Percentiles rank a stretch among this genome's conserved stretches.
Evolutionary conservation across 1,139 yeast species (phyloP).

Genomic region (Spathaspora jeffriesii): DNA sequence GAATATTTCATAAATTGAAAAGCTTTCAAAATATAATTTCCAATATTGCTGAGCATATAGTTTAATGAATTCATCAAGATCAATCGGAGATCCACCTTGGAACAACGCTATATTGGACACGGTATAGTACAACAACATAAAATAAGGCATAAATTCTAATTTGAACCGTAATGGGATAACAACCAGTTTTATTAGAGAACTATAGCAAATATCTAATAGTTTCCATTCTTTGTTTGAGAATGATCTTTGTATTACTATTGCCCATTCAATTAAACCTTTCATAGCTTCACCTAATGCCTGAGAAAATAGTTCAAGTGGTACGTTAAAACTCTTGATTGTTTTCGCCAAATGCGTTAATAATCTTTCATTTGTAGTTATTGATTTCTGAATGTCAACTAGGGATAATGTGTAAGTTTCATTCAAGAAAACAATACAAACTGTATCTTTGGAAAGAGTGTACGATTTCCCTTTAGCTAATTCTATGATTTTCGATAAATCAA

Average conservation of each 20-base stretch:
- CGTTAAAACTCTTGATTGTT: slow-evolving; percentile 9
- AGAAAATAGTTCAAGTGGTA: slow-evolving; percentile 4
- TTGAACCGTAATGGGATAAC: not conserved
- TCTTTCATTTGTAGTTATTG: slow-evolving; percentile 18
- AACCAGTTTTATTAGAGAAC: slow-evolving; percentile 5
- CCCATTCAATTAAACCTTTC: slow-evolving; percentile 31
- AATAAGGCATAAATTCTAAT: slow-evolving; percentile 18
- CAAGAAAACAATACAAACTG: slow-evolving; percentile 17
- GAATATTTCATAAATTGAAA: slow-evolving; percentile 4
- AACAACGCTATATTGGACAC: slow-evolving; percentile 11
- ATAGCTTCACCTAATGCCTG: slow-evolving; percentile 21
- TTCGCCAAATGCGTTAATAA: slow-evolving; percentile 17
- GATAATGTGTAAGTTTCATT: slow-evolving; percentile 26
- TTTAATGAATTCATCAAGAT: not conserved
- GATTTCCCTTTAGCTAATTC: slow-evolving; percentile 25
- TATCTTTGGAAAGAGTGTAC: slow-evolving; percentile 18
- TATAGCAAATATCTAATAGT: slow-evolving; percentile 7
- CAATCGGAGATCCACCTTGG: not conserved
- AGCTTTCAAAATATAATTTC: slow-evolving; percentile 13
- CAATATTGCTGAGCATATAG: slow-evolving; percentile 10
- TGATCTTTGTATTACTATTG: slow-evolving; percentile 28
- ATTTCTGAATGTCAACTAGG: slow-evolving; percentile 22
- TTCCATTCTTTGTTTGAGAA: slow-evolving; percentile 21
- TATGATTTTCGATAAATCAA: slow-evolving; percentile 22
- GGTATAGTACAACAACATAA: slow-evolving; percentile 22